phyloP scores from a whole-genome alignment of 2,329 filamentous ascomycete genomes.

The Curvularia hawaiiensis region DNA sequence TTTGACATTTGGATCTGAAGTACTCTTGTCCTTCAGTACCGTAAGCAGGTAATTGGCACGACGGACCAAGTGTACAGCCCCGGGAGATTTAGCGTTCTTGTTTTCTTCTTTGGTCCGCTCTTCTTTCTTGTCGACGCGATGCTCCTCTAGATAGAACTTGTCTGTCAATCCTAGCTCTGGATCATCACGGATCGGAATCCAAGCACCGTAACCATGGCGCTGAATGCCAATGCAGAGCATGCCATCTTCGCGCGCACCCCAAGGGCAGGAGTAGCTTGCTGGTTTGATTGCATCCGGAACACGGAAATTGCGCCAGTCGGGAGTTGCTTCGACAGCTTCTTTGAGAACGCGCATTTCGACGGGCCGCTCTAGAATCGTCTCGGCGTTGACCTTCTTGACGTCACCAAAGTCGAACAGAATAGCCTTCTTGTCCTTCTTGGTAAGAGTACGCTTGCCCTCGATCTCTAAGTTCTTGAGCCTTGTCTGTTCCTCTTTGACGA shows the following conservation, averaged over 20 bases:
- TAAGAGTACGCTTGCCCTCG: conserved; percentile 76
- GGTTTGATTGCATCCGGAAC: conserved; percentile 90
- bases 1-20: conserved; percentile 73
- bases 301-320: conserved; percentile 80
- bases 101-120: conserved; percentile 78
- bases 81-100: conserved; percentile 82
- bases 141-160: conserved; percentile 96
- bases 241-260: conserved; percentile 92
- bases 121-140: conserved; percentile 97
- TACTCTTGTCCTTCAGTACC: conserved; percentile 86
- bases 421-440: conserved; percentile 97
- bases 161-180: conserved; percentile 81
- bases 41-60: conserved; percentile 94
- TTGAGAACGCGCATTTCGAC: conserved; percentile 85
- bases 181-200: conserved; percentile 93
- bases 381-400: conserved; percentile 93
- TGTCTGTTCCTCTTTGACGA: conserved; percentile 75
- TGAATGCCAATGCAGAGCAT: conserved; percentile 97
- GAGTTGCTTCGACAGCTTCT: conserved; percentile 66
- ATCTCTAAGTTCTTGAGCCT: conserved; percentile 69
- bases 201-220: conserved; percentile 92
- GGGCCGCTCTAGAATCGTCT: conserved; percentile 91
- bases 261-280: conserved; percentile 87
- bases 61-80: conserved; percentile 95
- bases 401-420: conserved; percentile 94